These are phyloP conservation scores for Macaranga tanarius DNA, from an alignment of 441 rosid genomes.

Conservation along the genomic window DNA sequence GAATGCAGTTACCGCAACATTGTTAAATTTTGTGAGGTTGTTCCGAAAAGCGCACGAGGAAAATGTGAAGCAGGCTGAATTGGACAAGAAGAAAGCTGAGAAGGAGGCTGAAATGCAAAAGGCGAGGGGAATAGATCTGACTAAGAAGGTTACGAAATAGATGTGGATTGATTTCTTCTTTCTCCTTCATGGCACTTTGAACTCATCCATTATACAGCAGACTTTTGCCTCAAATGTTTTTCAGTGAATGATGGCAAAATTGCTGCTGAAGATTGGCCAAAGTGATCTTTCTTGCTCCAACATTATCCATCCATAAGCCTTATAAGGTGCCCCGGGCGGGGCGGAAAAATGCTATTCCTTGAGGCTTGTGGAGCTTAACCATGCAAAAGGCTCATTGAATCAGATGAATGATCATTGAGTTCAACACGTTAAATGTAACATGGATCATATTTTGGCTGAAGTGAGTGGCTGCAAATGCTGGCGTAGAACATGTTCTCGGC, in stretches of 20 bases:
- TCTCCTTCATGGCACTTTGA: conserved; percentile 10
- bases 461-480: not conserved
- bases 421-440: not conserved
- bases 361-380: conserved; percentile 29
- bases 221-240: conserved; percentile 22
- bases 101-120: conserved; percentile 92
- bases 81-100: conserved; percentile 88
- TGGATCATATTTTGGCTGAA: conserved; percentile 1
- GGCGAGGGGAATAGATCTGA: conserved; percentile 64
- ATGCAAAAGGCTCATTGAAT: conserved; percentile 14
- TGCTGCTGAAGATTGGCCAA: conserved; percentile 27
- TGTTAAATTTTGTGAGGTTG: conserved; percentile 78
- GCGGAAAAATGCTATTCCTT: conserved; percentile 15
- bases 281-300: conserved; percentile 21
- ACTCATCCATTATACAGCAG: conserved; percentile 25
- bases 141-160: conserved; percentile 55
- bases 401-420: not conserved
- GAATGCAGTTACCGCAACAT: conserved; percentile 81
- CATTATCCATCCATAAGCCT: conserved; percentile 18
- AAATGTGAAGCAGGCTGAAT: conserved; percentile 81
- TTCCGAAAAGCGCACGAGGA: conserved; percentile 95
- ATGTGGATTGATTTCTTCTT: conserved; percentile 31
- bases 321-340: conserved; percentile 15
- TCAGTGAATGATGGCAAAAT: conserved; percentile 16
- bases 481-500: conserved; percentile 2